A percentile compares a stretch with the other conserved stretches of the same genome.
phyloP scores from a whole-genome alignment of 768 basidiomycete species.

The Pholiota conissans region DNA sequence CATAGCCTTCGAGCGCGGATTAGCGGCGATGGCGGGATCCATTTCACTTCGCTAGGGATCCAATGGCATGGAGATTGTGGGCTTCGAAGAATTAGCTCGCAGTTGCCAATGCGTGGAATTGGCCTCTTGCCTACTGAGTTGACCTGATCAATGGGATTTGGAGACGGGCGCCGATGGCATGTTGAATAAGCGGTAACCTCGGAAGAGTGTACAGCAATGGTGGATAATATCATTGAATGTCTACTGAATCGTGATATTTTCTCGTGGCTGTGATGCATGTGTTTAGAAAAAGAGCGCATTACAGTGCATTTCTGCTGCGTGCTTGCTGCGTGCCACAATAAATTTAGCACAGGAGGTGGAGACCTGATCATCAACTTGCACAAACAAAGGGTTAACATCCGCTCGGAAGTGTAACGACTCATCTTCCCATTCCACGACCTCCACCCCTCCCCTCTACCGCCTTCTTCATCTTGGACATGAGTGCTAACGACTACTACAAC shows the following conservation, averaged over 20 bases:
- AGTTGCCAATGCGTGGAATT: neutral
- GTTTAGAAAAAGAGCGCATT: neutral
- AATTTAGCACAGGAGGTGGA: slow-evolving; percentile 5
- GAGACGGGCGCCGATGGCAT: too few relatives aligned
- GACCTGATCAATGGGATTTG: too few relatives aligned
- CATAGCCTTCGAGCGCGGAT: neutral
- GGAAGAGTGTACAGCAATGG: neutral
- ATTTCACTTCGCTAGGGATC: too few relatives aligned
- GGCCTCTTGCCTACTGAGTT: neutral
- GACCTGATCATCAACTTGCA: slow-evolving; percentile 6
- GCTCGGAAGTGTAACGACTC: slow-evolving; percentile 3
- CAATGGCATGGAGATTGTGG: too few relatives aligned
- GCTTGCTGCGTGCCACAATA: slow-evolving; percentile 1
- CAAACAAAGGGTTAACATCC: slow-evolving; percentile 7
- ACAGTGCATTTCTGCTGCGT: neutral
- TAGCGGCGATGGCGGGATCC: too few relatives aligned
- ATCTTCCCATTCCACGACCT: slow-evolving; percentile 3
- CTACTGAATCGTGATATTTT: neutral
- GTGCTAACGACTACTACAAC: slow-evolving; percentile 73
- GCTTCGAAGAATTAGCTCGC: too few relatives aligned
- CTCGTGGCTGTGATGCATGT: neutral
- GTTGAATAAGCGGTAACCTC: too few relatives aligned
- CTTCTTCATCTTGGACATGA: slow-evolving; percentile 43
- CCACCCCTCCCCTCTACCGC: slow-evolving; percentile 12
- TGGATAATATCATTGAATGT: neutral